Conservation (phyloP, 1,139 yeast genomes). For the Tardiomyces digboiensis region DNA sequence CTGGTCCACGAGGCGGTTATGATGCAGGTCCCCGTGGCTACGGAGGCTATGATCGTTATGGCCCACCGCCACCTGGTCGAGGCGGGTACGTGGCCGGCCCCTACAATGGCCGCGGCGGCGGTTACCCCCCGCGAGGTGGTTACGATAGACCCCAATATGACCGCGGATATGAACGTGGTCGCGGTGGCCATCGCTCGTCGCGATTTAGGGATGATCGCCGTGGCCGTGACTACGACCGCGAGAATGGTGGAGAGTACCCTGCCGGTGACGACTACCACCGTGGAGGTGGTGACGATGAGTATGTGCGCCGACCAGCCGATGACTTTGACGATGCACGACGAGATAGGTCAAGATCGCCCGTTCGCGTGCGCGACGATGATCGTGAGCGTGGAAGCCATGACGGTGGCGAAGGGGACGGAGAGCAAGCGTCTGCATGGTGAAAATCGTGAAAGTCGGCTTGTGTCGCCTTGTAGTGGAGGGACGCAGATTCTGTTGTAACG, state of each 20-base stretch:
- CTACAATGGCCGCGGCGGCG: background rate
- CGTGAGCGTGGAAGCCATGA: slow-evolving; percentile 1
- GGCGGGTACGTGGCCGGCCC: background rate
- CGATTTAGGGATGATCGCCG: slow-evolving; percentile 4
- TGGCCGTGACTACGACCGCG: slow-evolving; percentile 6
- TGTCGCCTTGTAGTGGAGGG: background rate
- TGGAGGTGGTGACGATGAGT: slow-evolving; percentile 11
- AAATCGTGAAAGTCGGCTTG: background rate
- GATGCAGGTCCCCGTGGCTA: background rate
- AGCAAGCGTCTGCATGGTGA: background rate
- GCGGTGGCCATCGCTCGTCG: slow-evolving; percentile 7
- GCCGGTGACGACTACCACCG: slow-evolving; percentile 8
- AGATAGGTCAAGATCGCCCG: slow-evolving; percentile 4
- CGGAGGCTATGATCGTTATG: background rate
- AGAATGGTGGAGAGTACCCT: slow-evolving; percentile 4
- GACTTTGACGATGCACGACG: slow-evolving; percentile 4
- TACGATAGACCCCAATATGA: slow-evolving; percentile 7
- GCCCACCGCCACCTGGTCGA: background rate
- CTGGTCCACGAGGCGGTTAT: background rate
- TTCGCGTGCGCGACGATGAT: slow-evolving; percentile 1
- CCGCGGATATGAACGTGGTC: slow-evolving; percentile 12
- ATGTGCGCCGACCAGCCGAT: slow-evolving; percentile 5
- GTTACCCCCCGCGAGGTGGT: slow-evolving; percentile 8
- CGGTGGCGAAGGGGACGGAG: slow-evolving; percentile 4
- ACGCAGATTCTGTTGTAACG: too few species aligned